Evolutionary conservation across 352 stramenopile genomes (phyloP), one percentile per base, ranked within the genome.

Genomic region (Halophytophthora polymorphica): DNA sequence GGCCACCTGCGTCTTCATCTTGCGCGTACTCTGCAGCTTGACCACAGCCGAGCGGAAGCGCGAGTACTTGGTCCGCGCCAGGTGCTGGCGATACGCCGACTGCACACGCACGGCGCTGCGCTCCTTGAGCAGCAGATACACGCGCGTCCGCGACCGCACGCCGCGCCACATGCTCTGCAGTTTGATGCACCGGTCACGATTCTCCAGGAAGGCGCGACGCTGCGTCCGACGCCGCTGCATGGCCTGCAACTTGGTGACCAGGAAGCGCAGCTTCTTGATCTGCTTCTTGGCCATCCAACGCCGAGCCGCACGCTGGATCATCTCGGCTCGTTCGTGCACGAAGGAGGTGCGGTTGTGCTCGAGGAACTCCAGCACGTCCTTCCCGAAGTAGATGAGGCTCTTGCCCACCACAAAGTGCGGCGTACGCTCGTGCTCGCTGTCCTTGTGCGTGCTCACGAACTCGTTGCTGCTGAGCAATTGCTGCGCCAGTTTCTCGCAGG

Each of bases 351-450:
- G 73, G 13, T 69, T 65, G 31, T 83, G 72, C 51, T 98, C 93
- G 13, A 98, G 69, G 51, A 73, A 82, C 67, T 98, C 95, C 15
- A 98, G 62, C 18, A 96, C 88, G 34, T 95, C 89, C 44, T 95
- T 90, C 39, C 86, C 84, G 66, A 98, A 98, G 74, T 97, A 98
- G 6, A 98, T 83, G 19, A 94, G 78, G 12, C 77, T 98, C 55
- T 93, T 93, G 12, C 84, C 82, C 1, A 94, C 70, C 2, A 93
- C 79, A 40, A 90, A 91, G 2, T 63, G 61, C 5, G 76, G 74
- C 14, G 67, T 86, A 35, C 60, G 58, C 3, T 73, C 63, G 22
- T 74, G 64, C 15, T 63, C 58, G 10, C 45, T 51, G 10, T 67
- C 65, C 41, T 71, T 31, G 45, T 83, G 62, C 3, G 57, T 40